Base-by-base conservation (phyloP, 257 asterid species). In the Rubia yunnanensis region DNA sequence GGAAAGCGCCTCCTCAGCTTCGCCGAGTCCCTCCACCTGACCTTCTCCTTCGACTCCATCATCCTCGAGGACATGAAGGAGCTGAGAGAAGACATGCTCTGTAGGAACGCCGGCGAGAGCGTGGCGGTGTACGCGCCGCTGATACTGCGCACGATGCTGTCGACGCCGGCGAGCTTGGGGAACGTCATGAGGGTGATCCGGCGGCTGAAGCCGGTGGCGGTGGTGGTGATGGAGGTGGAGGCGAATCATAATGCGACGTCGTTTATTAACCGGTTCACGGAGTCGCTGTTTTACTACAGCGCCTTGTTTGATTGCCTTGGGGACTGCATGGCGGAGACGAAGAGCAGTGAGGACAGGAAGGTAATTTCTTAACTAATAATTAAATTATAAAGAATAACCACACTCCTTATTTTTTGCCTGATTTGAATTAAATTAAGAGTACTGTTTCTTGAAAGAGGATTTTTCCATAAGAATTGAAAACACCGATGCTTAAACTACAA, bases 241-340 rank as follows among this genome's bases (percentile, higher is more conserved):
- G 92, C 86, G 7, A 85, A 83, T 56, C 87, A 84, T 57, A 87
- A 87, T 70, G 85, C 95, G 2, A 83, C 88, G 8, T 73, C 82
- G 2, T 87, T 87, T 64, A 52, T 80, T 1, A 84, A 76, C 63
- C 82, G 95, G 10, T 87, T 87, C 72, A 78, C 61, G 17, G 95
- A 84, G 69, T 75, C 88, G 0, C 77, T 87, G 5, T 55, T 81
- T 57, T 87, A 74, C 50, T 82, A 80, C 64, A 38, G 85, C 38
- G 86, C 85, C 0, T 79, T 77, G 32, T 87, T 84, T 1, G 92
- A 87, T 52, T 84, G 91, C 71, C 41, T 87, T 44, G 91, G 81
- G 44, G 95, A 84, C 30, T 81, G 89, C 36, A 79, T 81, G 88
- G 85, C 70, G 15, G 65, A 82, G 26, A 38, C 66, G 31, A 41